Evolutionary conservation across 2,329 filamentous ascomycete species (phyloP), one percentile per base, ranked within the genome.

Genomic region (Microcera coccophila): DNA sequence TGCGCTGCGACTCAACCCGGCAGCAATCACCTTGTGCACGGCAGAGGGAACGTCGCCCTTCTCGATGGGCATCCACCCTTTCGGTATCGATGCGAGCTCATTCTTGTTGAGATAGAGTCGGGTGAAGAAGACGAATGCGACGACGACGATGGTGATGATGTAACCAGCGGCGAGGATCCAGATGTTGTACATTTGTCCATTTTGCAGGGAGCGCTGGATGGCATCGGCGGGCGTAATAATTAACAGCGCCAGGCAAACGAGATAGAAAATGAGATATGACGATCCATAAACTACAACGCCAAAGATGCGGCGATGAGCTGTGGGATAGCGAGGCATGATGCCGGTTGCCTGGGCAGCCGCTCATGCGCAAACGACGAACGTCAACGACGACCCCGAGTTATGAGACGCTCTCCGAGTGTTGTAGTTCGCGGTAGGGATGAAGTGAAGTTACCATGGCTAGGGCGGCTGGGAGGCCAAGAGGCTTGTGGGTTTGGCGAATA

Each of bases 41-140:
- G 76, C 75, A 52, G 81, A 83, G 34, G 78, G 79, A 34, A 96
- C 79, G 62, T 96, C 90, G 51, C 85, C 86, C 62, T 88, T 87
- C 55, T 93, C 88, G 49, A 95, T 75, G 1, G 90, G 90, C 14
- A 95, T 79, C 78, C 87, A 94, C 41, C 80, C 72, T 64, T 91
- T 93, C 2, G 93, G 93, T 45, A 98, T 95, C 4, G 81, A 83
- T 15, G 83, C 79, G 8, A 97, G 75, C 8, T 87, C 82, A 35
- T 78, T 85, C 49, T 87, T 82, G 59, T 88, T 94, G 40, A 91
- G 87, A 67, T 91, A 96, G 16, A 96, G 78, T n/a, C 93, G 78
- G 40, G 82, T 80, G 42, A 83, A 78, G 64, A 95, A 96, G 57
- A 96, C 79, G 56, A 95, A 81, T 34, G 80, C 66, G 33, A 88